Base-by-base conservation (phyloP, 768 basidiomycete genomes). In the Termitomyces sp. region DNA sequence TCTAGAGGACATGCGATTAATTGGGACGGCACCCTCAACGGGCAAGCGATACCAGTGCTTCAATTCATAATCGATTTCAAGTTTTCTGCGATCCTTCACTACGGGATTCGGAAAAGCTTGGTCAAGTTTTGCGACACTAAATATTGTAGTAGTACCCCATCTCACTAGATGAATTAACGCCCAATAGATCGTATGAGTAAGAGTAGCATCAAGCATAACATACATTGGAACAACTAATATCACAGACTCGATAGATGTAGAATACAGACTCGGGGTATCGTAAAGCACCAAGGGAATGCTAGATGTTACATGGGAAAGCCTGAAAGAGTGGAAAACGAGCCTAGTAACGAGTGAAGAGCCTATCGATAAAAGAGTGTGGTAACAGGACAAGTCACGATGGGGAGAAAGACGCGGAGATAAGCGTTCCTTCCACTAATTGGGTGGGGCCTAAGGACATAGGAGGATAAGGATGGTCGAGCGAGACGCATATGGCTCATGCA, bases 401-500 rank as follows among this genome's bases (percentile, higher is more conserved):
- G 27, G 27, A 27, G 17, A 9, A n/a, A n/a, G n/a, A n/a, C n/a
- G n/a, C n/a, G n/a, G n/a, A n/a, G n/a, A n/a, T n/a, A n/a, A n/a
- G n/a, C n/a, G n/a, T n/a, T n/a, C n/a, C n/a, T n/a, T n/a, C n/a
- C n/a, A n/a, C n/a, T n/a, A n/a, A n/a, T n/a, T n/a, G 34, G 29
- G 32, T 23, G 35, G 23, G n/a, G n/a, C n/a, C n/a, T n/a, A n/a
- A n/a, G n/a, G n/a, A n/a, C n/a, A n/a, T n/a, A n/a, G n/a, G n/a
- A n/a, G n/a, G n/a, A n/a, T 38, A 16, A 45, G 44, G 16, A 16
- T 32, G 42, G 42, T 34, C 32, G 23, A 51, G 40, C 43, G 25
- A 45, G 42, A 53, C 17, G n/a, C n/a, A 23, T 29, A 23, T 27
- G 37, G n/a, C 47, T 48, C 56, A 57, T 50, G 34, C 56, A 44